Evolutionary conservation across 2,329 filamentous ascomycete species (phyloP), one percentile per base, ranked within the genome.

Genomic region (Dryadomyces sulphureus): DNA sequence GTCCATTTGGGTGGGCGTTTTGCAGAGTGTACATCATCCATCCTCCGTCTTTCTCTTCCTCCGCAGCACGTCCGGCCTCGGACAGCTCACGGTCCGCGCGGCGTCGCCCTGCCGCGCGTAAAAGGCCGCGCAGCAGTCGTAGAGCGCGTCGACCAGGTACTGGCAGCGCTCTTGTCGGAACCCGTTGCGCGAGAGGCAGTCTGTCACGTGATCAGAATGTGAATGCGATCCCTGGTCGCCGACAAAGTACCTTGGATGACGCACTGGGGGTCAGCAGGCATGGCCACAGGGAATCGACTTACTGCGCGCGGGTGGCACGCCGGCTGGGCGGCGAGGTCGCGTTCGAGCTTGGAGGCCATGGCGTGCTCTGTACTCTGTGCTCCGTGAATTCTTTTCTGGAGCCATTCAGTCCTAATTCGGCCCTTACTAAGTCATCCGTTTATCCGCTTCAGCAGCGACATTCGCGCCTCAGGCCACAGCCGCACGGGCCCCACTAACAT

Each of bases 241-340:
- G n/a, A n/a, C n/a, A n/a, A n/a, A n/a, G n/a, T n/a, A 92, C 89
- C 76, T 75, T 95, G 89, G 50, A 95, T 94, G 8, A 85, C 87
- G 65, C 89, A 95, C 83, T 88, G 50, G 36, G 9, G 8, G 44
- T 54, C 43, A 48, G 43, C 46, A 34, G 47, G 41, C 34, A 16
- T 36, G 7, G 35, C 43, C 27, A 32, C 24, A 19, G 16, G n/a
- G 24, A 19, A 19, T 14, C 5, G 9, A 48, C 81, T 62, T 65
- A 88, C 83, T 51, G 89, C 90, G 58, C 82, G 76, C 48, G 87
- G 77, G 67, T 94, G 88, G 59, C 89, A 95, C 21, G 89, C 82
- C 50, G 86, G 85, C 56, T 84, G 76, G 32, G 76, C 74, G 49
- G 75, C 75, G 32, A 93, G 62, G 60, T 89, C 85, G 57, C 84